phyloP scores from a whole-genome alignment of 495 filamentous ascomycete species.

The Neurospora intermedia region DNA sequence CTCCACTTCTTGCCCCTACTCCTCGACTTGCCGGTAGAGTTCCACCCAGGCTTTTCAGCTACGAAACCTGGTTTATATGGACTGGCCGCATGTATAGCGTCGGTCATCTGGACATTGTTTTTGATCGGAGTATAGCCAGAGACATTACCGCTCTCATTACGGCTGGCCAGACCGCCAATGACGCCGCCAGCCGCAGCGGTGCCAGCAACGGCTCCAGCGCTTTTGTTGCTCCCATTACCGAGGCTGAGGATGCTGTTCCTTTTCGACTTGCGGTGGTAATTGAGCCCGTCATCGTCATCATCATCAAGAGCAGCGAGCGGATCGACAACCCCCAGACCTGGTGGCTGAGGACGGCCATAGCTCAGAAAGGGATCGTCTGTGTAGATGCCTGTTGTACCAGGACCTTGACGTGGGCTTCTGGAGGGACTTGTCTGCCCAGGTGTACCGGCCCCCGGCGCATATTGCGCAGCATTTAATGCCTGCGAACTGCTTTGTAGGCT shows the following conservation, averaged over 20 bases:
- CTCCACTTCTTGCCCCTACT: conserved; percentile 56
- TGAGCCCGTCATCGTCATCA: conserved; percentile 74
- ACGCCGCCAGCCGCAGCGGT: conserved; percentile 45
- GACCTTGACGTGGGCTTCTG: conserved; percentile 10
- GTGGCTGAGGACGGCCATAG: conserved; percentile 49
- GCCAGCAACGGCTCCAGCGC: conserved; percentile 22
- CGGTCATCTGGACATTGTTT: conserved; percentile 11
- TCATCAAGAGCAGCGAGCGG: conserved; percentile 65
- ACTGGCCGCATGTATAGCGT: conserved; percentile 14
- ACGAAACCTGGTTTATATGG: conserved; percentile 4
- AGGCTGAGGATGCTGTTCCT: conserved; percentile 45
- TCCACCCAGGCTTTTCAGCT: conserved; percentile 47
- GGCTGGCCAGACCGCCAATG: conserved; percentile 36
- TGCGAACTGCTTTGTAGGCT: conserved; percentile 16
- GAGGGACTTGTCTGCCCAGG: conserved; percentile 19
- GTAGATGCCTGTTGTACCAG: conserved; percentile 17
- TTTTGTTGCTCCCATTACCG: conserved; percentile 27
- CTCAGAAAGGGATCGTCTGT: conserved; percentile 39
- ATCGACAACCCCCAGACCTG: conserved; percentile 49
- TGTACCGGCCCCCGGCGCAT: conserved; percentile 9
- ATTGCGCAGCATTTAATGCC: conserved; percentile 8
- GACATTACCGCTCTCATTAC: conserved; percentile 27
- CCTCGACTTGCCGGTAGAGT: conserved; percentile 35
- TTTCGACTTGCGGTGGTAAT: conserved; percentile 32
- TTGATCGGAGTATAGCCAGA: conserved; percentile 30